A percentile compares a stretch with the other conserved stretches of the same genome.
These are phyloP conservation scores for Salvia splendens DNA, from an alignment of 257 asterid species.

Conservation along the genomic window DNA sequence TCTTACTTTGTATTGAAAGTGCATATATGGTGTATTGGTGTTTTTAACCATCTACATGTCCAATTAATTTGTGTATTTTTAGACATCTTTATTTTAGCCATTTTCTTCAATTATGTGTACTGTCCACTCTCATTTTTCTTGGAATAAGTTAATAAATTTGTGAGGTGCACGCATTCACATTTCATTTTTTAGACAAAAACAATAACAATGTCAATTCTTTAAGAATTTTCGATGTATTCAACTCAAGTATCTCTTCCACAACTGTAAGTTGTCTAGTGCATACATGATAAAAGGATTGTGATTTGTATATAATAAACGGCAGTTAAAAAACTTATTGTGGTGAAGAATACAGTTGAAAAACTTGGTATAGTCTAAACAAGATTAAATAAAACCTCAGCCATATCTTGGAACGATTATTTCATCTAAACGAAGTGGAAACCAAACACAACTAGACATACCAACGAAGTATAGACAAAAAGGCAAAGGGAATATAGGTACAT, in stretches of 20 bases:
- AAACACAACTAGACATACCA: not conserved
- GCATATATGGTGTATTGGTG: not conserved
- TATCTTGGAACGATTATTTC: not conserved
- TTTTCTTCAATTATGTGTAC: conserved; percentile 4
- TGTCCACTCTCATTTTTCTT: not conserved
- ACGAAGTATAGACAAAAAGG: not conserved
- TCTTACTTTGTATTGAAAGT: no score
- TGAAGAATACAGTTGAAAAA: no score
- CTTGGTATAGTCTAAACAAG: not conserved
- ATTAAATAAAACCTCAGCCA: not conserved
- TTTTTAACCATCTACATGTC: not conserved
- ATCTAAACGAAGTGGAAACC: not conserved
- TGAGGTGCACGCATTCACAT: not conserved
- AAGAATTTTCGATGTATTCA: no score
- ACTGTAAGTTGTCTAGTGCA: no score
- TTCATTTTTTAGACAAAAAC: no score
- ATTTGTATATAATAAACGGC: no score
- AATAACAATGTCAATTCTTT: no score
- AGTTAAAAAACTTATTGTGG: no score
- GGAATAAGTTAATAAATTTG: not conserved
- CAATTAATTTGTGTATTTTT: not conserved
- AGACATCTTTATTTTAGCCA: not conserved
- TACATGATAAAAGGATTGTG: no score
- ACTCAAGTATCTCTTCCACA: no score
- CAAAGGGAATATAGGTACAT: not conserved